These are phyloP conservation scores for Aspergillus carbonarius DNA, from an alignment of 2,329 filamentous ascomycete genomes.

Conservation along the genomic window DNA sequence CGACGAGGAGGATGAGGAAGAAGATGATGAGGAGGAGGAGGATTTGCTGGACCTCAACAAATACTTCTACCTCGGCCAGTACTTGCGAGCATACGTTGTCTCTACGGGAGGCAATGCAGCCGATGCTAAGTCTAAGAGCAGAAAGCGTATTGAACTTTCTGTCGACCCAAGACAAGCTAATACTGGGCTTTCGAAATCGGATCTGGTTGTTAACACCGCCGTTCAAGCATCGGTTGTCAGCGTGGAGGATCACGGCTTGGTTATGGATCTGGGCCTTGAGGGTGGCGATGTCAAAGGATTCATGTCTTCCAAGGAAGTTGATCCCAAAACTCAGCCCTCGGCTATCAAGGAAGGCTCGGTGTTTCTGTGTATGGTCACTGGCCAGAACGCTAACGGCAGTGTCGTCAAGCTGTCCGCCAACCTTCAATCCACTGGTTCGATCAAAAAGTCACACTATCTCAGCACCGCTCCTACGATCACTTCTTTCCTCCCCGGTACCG, in stretches of 20 bases:
- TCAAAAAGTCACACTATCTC: slow-evolving; percentile 65
- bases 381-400: slow-evolving; percentile 73
- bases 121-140: slow-evolving; percentile 60
- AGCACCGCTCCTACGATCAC: slow-evolving; percentile 81
- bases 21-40: slow-evolving; percentile 51
- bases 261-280: slow-evolving; percentile 85
- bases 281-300: slow-evolving; percentile 73
- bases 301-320: slow-evolving; percentile 79
- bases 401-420: slow-evolving; percentile 83
- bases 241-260: slow-evolving; percentile 91
- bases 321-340: slow-evolving; percentile 62
- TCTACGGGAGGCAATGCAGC: slow-evolving; percentile 64
- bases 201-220: slow-evolving; percentile 71
- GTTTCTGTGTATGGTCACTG: slow-evolving; percentile 76
- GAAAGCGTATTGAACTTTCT: slow-evolving; percentile 82
- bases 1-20: slow-evolving; percentile 54
- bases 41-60: slow-evolving; percentile 64
- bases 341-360: slow-evolving; percentile 79
- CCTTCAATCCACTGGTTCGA: slow-evolving; percentile 65
- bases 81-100: slow-evolving; percentile 77
- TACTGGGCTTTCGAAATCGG: slow-evolving; percentile 67
- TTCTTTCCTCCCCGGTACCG: slow-evolving; percentile 87
- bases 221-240: slow-evolving; percentile 86
- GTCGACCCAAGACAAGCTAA: slow-evolving; percentile 79
- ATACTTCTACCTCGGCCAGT: slow-evolving; percentile 82